Conservation (phyloP, 129 eudicot species). For the Saposhnikovia divaricata region DNA sequence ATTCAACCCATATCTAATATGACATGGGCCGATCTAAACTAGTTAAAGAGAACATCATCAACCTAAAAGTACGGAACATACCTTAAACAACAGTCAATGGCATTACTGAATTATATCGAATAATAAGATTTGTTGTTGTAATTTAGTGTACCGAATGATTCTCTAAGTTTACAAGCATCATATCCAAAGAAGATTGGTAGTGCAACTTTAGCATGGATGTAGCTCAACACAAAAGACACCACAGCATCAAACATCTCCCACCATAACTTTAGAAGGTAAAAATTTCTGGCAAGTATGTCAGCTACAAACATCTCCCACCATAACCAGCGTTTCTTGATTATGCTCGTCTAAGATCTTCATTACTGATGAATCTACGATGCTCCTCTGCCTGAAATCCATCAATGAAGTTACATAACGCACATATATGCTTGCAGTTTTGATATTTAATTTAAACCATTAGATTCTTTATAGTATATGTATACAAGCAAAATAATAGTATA, state of each 20-base stretch:
- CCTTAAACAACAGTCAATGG: background rate
- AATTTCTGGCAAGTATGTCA: background rate
- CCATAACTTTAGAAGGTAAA: conserved; percentile 51
- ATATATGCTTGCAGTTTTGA: background rate
- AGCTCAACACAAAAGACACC: background rate
- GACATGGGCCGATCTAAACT: background rate
- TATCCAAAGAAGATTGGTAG: background rate
- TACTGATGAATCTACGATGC: conserved; percentile 34
- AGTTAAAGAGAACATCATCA: too few species aligned
- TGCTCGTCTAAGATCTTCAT: conserved; percentile 75
- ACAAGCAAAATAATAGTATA: background rate
- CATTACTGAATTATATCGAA: too few species aligned
- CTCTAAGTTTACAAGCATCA: background rate
- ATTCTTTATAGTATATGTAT: too few species aligned
- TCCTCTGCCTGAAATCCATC: conserved; percentile 36
- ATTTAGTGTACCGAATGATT: background rate
- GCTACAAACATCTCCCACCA: conserved; percentile 73
- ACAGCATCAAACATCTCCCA: conserved; percentile 47
- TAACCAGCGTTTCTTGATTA: conserved; percentile 71
- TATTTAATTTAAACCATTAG: background rate
- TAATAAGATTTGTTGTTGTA: too few species aligned
- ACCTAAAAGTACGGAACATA: background rate
- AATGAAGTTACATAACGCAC: background rate
- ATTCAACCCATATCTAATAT: too few species aligned
- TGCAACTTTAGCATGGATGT: background rate